Conservation (phyloP, 1,139 yeast species). For the Hyphopichia fennica region DNA sequence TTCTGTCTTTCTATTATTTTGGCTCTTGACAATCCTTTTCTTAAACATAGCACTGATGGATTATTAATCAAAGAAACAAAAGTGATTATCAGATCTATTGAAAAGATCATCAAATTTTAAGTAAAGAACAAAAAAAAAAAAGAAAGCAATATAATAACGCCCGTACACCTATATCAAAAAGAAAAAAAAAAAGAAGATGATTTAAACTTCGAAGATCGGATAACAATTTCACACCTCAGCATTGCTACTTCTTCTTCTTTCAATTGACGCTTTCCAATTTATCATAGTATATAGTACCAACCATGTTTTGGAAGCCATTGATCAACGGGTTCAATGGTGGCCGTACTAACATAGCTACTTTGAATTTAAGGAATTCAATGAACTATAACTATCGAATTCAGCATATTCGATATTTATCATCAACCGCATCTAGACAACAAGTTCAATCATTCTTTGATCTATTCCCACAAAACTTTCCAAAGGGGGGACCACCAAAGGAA, state of each 20-base stretch:
- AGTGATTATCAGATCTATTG: too few species aligned
- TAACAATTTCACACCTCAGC: background rate
- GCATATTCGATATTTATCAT: background rate
- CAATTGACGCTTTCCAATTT: background rate
- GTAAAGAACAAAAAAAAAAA: too few species aligned
- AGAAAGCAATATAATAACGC: background rate
- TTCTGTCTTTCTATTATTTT: constrained; percentile 10
- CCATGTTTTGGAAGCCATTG: background rate
- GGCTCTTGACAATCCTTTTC: constrained; percentile 27
- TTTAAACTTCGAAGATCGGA: background rate
- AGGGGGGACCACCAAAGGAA: constrained; percentile 66
- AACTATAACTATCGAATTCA: background rate
- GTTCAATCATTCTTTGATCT: constrained; percentile 47
- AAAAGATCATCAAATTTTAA: too few species aligned
- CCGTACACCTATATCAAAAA: background rate
- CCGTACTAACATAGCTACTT: background rate
- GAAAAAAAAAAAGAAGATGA: too few species aligned
- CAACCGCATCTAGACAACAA: background rate
- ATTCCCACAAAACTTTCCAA: constrained; percentile 75
- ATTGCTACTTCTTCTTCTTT: background rate
- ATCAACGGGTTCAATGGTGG: background rate
- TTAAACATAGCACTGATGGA: constrained; percentile 28
- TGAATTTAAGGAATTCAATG: background rate
- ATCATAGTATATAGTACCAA: too few species aligned
- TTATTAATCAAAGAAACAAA: background rate